Base-by-base conservation (phyloP, 495 filamentous ascomycete genomes). In the Tuber aestivum region DNA sequence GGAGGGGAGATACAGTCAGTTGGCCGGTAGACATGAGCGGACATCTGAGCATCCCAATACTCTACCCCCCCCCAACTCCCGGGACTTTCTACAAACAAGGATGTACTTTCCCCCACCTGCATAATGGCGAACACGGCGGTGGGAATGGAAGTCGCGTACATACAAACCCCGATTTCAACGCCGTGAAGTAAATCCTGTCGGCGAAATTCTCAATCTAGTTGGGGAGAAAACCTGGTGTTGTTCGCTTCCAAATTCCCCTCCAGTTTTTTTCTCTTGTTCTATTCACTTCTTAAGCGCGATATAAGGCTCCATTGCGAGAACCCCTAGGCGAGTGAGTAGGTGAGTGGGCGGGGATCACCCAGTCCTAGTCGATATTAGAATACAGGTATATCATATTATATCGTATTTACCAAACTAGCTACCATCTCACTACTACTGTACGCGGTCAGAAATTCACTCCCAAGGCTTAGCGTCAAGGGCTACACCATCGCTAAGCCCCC, bases 21-120 rank as follows among this genome's bases (percentile, higher is more conserved):
- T 69, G 23, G 8, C 69, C 16, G 2, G 69, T 21, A 41, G 48
- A 70, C 72, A 32, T 77, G 78, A 21, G 82, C 82, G 38, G 85
- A 84, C 38, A 81, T 83, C 21, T 79, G 38, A 7, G 84, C 84
- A 40, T 86, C 85, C 32, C 76, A 73, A 27, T 78, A 74, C 38
- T 7, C 38, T 73, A 86, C 84, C 61, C 85, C 81, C 32, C 77
- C 84, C 70, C 79, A 80, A 70, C 83, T 84, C 27, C 81, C 82
- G 84, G 38, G n/a, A n/a, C n/a, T n/a, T n/a, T n/a, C n/a, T n/a
- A n/a, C n/a, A n/a, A n/a, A n/a, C n/a, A n/a, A n/a, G n/a, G n/a
- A n/a, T n/a, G 84, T 72, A 71, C 69, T 77, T 40, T 76, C 74
- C 2, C 73, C 70, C 18, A 41, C 41, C 23, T 18, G n/a, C n/a